Conservation (phyloP, 306 rosid genomes). For the Trichosanthes cucumerina region DNA sequence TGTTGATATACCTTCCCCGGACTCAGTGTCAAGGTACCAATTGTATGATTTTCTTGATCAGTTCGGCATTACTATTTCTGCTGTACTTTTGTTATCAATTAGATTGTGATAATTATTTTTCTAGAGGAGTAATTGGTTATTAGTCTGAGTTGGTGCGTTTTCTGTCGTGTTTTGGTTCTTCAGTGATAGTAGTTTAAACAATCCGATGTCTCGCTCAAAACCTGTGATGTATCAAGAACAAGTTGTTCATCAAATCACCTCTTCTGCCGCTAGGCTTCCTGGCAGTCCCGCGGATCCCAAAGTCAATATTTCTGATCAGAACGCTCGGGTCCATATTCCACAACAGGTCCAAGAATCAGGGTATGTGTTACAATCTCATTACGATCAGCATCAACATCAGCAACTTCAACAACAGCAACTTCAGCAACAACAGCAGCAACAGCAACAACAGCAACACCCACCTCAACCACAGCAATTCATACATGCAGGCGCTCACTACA, state of each 20-base stretch:
- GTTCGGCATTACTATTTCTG: neutral
- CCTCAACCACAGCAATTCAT: conserved; percentile 39
- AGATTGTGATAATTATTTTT: neutral
- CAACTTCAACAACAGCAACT: conserved; percentile 31
- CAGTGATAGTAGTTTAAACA: conserved; percentile 75
- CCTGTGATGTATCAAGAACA: conserved; percentile 76
- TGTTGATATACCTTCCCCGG: conserved; percentile 73
- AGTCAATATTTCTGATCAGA: conserved; percentile 45
- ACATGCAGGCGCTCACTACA: conserved; percentile 59
- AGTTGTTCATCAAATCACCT: conserved; percentile 43
- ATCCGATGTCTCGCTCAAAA: conserved; percentile 47
- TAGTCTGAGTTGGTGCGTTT: conserved; percentile 24
- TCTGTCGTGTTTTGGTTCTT: conserved; percentile 20
- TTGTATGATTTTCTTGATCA: neutral
- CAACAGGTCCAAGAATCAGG: conserved; percentile 65
- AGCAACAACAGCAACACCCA: conserved; percentile 41
- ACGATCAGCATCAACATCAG: conserved; percentile 42
- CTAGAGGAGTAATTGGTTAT: conserved; percentile 5
- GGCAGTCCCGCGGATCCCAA: conserved; percentile 52
- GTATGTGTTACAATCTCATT: conserved; percentile 63
- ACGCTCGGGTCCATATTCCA: conserved; percentile 56
- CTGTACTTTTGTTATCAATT: neutral
- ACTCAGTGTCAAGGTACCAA: conserved; percentile 81
- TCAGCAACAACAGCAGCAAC: conserved; percentile 36
- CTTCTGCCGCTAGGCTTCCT: conserved; percentile 50